Evolutionary conservation across 768 basidiomycete species (phyloP), one percentile per base, ranked within the genome.

Genomic region (Calvatia gigantea): DNA sequence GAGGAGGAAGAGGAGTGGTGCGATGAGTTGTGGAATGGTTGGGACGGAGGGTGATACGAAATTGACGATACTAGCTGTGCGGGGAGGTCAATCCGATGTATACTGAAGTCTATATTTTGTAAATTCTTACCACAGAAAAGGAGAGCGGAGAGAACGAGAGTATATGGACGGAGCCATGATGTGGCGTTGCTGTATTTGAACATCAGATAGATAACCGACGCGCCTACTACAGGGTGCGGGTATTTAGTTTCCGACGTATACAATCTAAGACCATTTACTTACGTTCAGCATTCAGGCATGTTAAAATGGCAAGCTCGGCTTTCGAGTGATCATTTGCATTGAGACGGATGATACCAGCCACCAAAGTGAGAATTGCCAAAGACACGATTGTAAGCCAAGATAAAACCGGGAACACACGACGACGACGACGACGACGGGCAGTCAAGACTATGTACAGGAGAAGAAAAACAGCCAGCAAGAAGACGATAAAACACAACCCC

Each of bases 321-420:
- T 47, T 47, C 4, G 28, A 44, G 51, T 43, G 39, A n/a, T 28
- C 14, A 15, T 23, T 11, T 5, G 37, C 44, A 11, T 37, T 55
- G 37, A 48, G 54, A 23, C 35, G 29, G 15, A 48, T 45, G 17
- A 42, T 25, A 6, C 54, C 54, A 9, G 38, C 37, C 28, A 67
- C 75, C 19, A 80, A 83, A 67, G 70, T 80, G 33, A 72, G 77
- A 62, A 77, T 75, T 58, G 75, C 79, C 65, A 79, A 77, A 58
- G 73, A 74, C 51, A 73, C 77, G 51, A 51, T 23, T 6, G 47
- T 33, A 11, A 37, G 38, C 15, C 33, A 44, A 17, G 37, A 27
- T 3, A 33, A n/a, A n/a, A 50, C 25, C 47, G 48, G 37, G 25
- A 15, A 35, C 51, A 41, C 21, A 28, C 14, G 23, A n/a, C n/a